Conservation (phyloP, 805 yeast genomes). For the Starmerella stellata region DNA sequence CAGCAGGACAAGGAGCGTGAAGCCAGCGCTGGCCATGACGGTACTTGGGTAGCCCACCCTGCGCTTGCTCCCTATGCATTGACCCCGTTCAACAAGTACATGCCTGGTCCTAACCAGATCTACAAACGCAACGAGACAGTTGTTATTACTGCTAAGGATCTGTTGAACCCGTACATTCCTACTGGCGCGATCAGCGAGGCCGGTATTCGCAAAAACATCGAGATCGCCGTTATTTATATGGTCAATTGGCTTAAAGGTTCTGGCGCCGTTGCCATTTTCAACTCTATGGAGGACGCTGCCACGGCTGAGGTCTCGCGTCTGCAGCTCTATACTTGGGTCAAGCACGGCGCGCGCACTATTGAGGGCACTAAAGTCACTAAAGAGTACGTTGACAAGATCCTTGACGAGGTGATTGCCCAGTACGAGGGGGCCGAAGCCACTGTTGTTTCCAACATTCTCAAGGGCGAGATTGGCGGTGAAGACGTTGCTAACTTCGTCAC, state of each 20-base stretch:
- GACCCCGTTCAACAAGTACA: constrained; percentile 52
- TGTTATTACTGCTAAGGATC: constrained; percentile 38
- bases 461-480: neutral
- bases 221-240: constrained; percentile 49
- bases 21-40: constrained; percentile 52
- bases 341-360: constrained; percentile 39
- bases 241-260: constrained; percentile 59
- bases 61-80: constrained; percentile 47
- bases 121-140: constrained; percentile 33
- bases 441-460: neutral
- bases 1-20: constrained; percentile 51
- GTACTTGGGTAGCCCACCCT: constrained; percentile 67
- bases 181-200: constrained; percentile 44
- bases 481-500: constrained; percentile 47
- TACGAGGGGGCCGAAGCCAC: neutral
- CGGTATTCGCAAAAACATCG: constrained; percentile 45
- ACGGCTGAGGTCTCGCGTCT: constrained; percentile 63
- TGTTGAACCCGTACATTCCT: constrained; percentile 42
- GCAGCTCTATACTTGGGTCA: constrained; percentile 59
- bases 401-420: constrained; percentile 39
- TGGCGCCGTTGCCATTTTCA: constrained; percentile 60
- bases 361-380: constrained; percentile 37
- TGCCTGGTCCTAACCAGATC: constrained; percentile 61
- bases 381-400: constrained; percentile 32
- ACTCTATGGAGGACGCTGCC: constrained; percentile 63